Percentiles rank a stretch among this genome's conserved stretches.
Evolutionary conservation across 345 rosid species (phyloP).

Genomic region (Bruguiera sexangula): DNA sequence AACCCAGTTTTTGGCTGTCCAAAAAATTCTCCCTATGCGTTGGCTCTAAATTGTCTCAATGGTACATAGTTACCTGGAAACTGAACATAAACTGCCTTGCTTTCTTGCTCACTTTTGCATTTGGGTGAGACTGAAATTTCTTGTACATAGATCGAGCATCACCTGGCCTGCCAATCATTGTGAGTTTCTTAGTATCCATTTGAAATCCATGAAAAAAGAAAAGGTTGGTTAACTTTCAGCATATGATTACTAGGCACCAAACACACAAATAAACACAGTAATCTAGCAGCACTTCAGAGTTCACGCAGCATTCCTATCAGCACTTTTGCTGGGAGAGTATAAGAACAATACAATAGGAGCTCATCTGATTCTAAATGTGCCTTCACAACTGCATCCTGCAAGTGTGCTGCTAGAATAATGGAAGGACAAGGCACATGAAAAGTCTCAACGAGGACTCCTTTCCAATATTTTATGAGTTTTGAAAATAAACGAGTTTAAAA

Average conservation of each 20-base stretch:
- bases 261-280: neutral
- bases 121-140: constrained; percentile 85
- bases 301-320: no score
- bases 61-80: constrained; percentile 58
- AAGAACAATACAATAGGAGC: no score
- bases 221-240: neutral
- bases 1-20: no score
- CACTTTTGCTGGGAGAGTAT: no score
- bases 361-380: no score
- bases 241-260: neutral
- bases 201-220: neutral
- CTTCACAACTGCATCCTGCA: no score
- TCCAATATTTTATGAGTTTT: neutral
- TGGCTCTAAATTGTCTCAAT: no score
- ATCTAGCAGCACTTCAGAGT: neutral
- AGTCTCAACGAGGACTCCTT: no score
- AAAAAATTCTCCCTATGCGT: no score
- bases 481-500: neutral
- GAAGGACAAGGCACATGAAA: no score
- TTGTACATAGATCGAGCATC: constrained; percentile 77
- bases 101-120: constrained; percentile 61
- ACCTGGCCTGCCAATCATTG: constrained; percentile 44
- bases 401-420: no score
- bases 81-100: constrained; percentile 75
- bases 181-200: neutral